phyloP scores from a whole-genome alignment of 371 early-diverging fungal species.

The Coemansia sp. region DNA sequence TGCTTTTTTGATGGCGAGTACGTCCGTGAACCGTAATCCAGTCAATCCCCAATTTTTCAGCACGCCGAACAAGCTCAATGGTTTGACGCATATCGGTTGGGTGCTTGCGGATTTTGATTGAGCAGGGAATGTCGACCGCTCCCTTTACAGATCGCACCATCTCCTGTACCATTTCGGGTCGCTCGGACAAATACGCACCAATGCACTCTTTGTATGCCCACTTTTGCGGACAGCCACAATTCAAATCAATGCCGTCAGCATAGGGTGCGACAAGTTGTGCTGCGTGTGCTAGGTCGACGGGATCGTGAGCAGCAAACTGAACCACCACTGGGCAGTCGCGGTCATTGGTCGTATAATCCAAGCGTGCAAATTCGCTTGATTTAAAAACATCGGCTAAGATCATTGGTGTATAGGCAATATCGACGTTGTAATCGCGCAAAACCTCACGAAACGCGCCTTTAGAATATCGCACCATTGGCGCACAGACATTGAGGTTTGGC shows the following conservation, averaged over 20 bases:
- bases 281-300: constrained; percentile 80
- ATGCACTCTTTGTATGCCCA: constrained; percentile 83
- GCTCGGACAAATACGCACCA: constrained; percentile 73
- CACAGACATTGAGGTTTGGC: constrained; percentile 74
- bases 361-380: constrained; percentile 75
- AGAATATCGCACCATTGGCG: constrained; percentile 97
- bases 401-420: constrained; percentile 97
- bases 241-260: constrained; percentile 77
- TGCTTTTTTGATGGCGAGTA: constrained; percentile 70
- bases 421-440: constrained; percentile 85
- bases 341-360: constrained; percentile 79
- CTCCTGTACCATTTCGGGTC: constrained; percentile 76
- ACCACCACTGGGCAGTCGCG: constrained; percentile 82
- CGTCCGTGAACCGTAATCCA: constrained; percentile 83
- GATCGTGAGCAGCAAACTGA: constrained; percentile 89
- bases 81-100: constrained; percentile 68
- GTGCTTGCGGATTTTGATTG: constrained; percentile 80
- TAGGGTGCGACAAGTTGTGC: constrained; percentile 79
- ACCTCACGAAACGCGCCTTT: constrained; percentile 91
- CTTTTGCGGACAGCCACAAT: constrained; percentile 87
- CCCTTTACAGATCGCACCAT: constrained; percentile 75
- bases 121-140: constrained; percentile 66
- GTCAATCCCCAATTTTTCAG: constrained; percentile 73
- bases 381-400: constrained; percentile 93
- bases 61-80: constrained; percentile 73